These are phyloP conservation scores for Esteya vermicola DNA, from an alignment of 2,329 filamentous ascomycete species.

Conservation along the genomic window DNA sequence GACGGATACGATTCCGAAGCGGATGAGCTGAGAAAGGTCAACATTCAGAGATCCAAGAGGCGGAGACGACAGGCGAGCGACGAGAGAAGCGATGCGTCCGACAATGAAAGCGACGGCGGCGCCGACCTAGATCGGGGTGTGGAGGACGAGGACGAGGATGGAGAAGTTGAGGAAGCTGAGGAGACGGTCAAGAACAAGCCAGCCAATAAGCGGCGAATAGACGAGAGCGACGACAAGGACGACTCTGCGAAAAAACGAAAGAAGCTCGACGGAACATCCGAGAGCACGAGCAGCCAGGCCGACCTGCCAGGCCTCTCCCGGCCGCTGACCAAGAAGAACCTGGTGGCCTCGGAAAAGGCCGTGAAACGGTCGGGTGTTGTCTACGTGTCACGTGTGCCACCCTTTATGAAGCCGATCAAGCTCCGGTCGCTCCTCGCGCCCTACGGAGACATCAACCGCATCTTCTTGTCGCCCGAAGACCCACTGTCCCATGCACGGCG, in stretches of 20 bases:
- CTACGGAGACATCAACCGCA: constrained; percentile 62
- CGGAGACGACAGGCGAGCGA: constrained; percentile 44
- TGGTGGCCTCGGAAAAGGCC: constrained; percentile 48
- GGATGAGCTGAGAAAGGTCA: constrained; percentile 51
- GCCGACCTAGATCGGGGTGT: background rate
- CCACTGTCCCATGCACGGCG: constrained; percentile 50
- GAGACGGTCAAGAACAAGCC: background rate
- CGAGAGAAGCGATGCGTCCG: constrained; percentile 13
- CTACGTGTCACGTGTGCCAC: constrained; percentile 71
- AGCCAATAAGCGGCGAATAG: background rate
- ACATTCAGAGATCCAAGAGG: constrained; percentile 40
- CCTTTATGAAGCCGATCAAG: constrained; percentile 77
- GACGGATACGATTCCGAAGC: constrained; percentile 52
- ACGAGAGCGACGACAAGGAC: background rate
- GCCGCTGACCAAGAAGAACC: constrained; percentile 51
- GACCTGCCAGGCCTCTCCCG: constrained; percentile 32
- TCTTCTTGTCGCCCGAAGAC: constrained; percentile 69
- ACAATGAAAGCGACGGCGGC: background rate
- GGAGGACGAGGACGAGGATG: background rate
- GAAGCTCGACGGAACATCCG: background rate
- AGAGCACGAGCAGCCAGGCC: too few species aligned
- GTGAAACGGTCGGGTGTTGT: constrained; percentile 65
- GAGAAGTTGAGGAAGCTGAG: background rate
- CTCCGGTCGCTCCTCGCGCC: constrained; percentile 60
- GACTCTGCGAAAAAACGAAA: constrained; percentile 2